Evolutionary conservation across 495 filamentous ascomycete genomes (phyloP).

Genomic region (Xylaria palmicola): DNA sequence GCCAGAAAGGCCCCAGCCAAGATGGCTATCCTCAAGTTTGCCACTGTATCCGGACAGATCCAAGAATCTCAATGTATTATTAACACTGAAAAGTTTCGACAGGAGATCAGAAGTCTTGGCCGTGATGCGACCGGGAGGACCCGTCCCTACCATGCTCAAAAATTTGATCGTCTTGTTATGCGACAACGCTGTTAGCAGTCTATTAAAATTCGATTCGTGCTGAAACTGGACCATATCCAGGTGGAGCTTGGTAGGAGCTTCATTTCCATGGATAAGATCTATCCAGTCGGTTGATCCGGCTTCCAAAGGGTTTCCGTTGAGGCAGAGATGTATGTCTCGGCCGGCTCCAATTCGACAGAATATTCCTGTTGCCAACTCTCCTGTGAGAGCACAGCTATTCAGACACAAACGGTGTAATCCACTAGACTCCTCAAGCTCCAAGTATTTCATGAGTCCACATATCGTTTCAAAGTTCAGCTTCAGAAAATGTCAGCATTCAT

Average conservation of each 20-base stretch:
- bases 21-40: slow-evolving; percentile 79
- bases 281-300: slow-evolving; percentile 57
- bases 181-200: slow-evolving; percentile 69
- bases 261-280: slow-evolving; percentile 67
- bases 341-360: slow-evolving; percentile 68
- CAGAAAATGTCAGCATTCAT: neutral
- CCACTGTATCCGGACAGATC: slow-evolving; percentile 90
- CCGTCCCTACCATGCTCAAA: slow-evolving; percentile 86
- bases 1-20: slow-evolving; percentile 78
- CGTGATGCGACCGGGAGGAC: slow-evolving; percentile 75
- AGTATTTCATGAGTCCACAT: slow-evolving; percentile 61
- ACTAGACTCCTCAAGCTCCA: slow-evolving; percentile 61
- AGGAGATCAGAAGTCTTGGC: slow-evolving; percentile 73
- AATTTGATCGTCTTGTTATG: slow-evolving; percentile 70
- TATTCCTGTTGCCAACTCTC: slow-evolving; percentile 72
- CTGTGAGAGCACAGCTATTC: slow-evolving; percentile 77
- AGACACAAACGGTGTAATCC: slow-evolving; percentile 68
- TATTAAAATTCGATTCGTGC: slow-evolving; percentile 71
- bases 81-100: slow-evolving; percentile 72
- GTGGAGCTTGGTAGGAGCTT: slow-evolving; percentile 69
- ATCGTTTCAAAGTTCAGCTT: slow-evolving; percentile 55
- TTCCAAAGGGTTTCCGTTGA: slow-evolving; percentile 81
- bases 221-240: slow-evolving; percentile 85
- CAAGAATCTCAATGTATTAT: slow-evolving; percentile 71
- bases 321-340: slow-evolving; percentile 70